Percentiles rank a stretch among this genome's conserved stretches.
These are phyloP conservation scores for Immersiella caudata DNA, from an alignment of 495 filamentous ascomycete species.

Conservation along the genomic window DNA sequence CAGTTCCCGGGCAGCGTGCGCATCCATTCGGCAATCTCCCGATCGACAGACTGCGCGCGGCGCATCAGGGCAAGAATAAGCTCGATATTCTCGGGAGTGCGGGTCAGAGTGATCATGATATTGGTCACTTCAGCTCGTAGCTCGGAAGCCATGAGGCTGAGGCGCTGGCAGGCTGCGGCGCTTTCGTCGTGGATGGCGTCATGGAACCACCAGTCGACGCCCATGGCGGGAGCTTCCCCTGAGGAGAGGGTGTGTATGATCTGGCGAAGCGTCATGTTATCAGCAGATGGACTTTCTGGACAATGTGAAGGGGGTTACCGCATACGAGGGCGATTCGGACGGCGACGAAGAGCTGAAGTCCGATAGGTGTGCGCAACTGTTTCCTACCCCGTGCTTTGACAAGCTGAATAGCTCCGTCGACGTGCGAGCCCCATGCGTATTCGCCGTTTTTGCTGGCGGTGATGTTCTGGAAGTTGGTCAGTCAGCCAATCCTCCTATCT, in stretches of 20 bases:
- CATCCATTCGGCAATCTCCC: constrained; percentile 49
- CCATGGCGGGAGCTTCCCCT: constrained; percentile 49
- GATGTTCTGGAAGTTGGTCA: constrained; percentile 42
- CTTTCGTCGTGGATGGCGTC: constrained; percentile 44
- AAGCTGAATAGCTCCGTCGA: constrained; percentile 57
- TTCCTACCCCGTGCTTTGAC: constrained; percentile 56
- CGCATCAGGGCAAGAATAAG: constrained; percentile 46
- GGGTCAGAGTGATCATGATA: constrained; percentile 37
- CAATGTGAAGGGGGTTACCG: constrained; percentile 1
- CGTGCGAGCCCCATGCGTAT: constrained; percentile 56
- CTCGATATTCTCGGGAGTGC: constrained; percentile 43
- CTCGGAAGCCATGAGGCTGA: constrained; percentile 51
- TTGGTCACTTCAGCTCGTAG: constrained; percentile 49
- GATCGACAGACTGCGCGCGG: constrained; percentile 47
- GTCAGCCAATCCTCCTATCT: constrained; percentile 1
- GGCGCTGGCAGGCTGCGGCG: constrained; percentile 44
- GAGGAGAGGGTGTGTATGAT: constrained; percentile 52
- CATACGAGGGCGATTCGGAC: constrained; percentile 57
- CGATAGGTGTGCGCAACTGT: constrained; percentile 50
- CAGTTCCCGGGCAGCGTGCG: constrained; percentile 43
- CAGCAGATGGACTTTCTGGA: constrained; percentile 11
- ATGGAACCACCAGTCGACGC: constrained; percentile 55
- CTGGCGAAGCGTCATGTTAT: constrained; percentile 16
- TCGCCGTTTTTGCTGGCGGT: constrained; percentile 49
- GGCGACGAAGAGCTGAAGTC: constrained; percentile 53